These are phyloP conservation scores for Mortierella sp. DNA, from an alignment of 371 early-diverging fungal genomes.

Conservation along the genomic window DNA sequence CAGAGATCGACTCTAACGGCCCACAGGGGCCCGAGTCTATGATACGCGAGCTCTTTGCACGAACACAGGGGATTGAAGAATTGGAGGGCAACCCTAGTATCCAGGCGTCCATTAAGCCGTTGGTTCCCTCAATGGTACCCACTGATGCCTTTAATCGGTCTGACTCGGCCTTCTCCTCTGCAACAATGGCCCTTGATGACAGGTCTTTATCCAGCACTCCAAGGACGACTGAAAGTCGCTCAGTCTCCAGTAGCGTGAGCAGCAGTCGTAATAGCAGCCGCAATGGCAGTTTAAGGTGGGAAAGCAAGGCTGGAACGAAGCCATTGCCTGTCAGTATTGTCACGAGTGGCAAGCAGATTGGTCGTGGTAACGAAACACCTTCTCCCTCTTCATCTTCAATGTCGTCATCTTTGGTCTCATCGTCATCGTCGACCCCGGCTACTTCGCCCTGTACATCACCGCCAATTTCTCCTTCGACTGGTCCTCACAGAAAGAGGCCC, in stretches of 20 bases:
- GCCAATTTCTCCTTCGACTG: neutral
- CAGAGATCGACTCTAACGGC: neutral
- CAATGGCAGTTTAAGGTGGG: neutral
- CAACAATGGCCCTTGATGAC: neutral
- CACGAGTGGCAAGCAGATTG: too few relatives aligned
- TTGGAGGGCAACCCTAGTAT: neutral
- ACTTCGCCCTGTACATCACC: neutral
- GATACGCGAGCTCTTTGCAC: conserved; percentile 34
- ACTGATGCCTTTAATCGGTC: neutral
- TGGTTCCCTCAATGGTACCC: too few relatives aligned
- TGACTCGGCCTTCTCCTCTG: neutral
- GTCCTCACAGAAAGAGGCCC: conserved; percentile 6
- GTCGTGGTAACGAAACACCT: too few relatives aligned
- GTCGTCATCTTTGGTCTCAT: too few relatives aligned
- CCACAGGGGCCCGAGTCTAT: conserved; percentile 25
- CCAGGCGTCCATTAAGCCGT: neutral
- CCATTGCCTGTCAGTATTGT: too few relatives aligned
- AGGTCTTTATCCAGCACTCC: too few relatives aligned
- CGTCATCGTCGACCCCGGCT: too few relatives aligned
- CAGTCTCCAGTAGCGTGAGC: too few relatives aligned
- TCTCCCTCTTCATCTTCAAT: too few relatives aligned
- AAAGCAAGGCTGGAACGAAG: neutral
- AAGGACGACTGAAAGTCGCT: too few relatives aligned
- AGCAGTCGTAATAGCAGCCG: neutral
- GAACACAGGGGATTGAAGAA: neutral